Evolutionary conservation across 2,329 filamentous ascomycete species (phyloP).

Genomic region (Chaetomium olivaceum): DNA sequence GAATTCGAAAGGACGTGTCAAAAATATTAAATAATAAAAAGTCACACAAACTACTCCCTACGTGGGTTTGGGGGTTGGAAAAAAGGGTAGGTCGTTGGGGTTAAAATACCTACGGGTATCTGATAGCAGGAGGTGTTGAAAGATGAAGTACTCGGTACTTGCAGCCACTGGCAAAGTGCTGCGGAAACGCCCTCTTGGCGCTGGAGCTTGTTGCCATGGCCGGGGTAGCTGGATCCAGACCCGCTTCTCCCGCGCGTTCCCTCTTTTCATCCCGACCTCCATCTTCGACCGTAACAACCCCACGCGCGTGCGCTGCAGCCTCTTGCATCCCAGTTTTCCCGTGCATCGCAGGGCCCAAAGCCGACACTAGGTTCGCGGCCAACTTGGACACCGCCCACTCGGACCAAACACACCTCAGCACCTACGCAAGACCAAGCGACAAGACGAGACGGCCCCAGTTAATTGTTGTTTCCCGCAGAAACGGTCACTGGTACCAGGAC

Average conservation of each 20-base stretch:
- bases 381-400: slow-evolving; percentile 34
- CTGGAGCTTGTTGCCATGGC: slow-evolving; percentile 33
- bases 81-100: background rate
- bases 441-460: slow-evolving; percentile 18
- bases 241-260: slow-evolving; percentile 34
- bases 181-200: slow-evolving; percentile 22
- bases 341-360: slow-evolving; percentile 32
- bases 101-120: background rate
- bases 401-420: slow-evolving; percentile 3
- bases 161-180: background rate
- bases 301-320: slow-evolving; percentile 32
- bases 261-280: slow-evolving; percentile 34
- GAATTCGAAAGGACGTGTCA: background rate
- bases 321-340: slow-evolving; percentile 33
- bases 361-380: slow-evolving; percentile 29
- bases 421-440: slow-evolving; percentile 7
- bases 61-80: background rate
- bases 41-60: background rate
- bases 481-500: slow-evolving; percentile 19
- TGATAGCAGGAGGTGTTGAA: background rate
- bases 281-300: slow-evolving; percentile 33
- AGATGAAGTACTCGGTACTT: slow-evolving; percentile 2
- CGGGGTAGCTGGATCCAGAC: slow-evolving; percentile 25
- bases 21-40: too few species aligned
- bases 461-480: slow-evolving; percentile 1